phyloP scores from a whole-genome alignment of 2,329 filamentous ascomycete species.

The Alternaria infectoria region DNA sequence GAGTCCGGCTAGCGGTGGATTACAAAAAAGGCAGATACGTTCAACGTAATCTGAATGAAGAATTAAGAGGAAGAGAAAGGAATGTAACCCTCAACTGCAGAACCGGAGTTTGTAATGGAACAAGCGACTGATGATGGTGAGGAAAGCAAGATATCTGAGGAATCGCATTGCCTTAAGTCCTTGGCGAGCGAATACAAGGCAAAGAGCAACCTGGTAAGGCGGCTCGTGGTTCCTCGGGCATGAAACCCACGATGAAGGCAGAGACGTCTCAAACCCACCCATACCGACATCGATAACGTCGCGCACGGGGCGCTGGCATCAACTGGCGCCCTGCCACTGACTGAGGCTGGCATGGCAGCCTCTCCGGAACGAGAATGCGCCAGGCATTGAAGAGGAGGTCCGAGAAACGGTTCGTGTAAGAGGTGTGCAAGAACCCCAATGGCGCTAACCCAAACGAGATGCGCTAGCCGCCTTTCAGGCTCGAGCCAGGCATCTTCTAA shows the following conservation, averaged over 20 bases:
- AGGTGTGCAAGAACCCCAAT: slow-evolving; percentile 30
- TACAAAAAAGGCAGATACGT: slow-evolving; percentile 48
- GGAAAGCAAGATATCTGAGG: slow-evolving; percentile 34
- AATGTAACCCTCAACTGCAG: slow-evolving; percentile 49
- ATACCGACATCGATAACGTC: slow-evolving; percentile 33
- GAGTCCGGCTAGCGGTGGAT: slow-evolving; percentile 48
- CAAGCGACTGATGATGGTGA: slow-evolving; percentile 43
- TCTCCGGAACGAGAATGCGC: slow-evolving; percentile 26
- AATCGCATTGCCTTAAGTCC: slow-evolving; percentile 36
- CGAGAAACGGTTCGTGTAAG: slow-evolving; percentile 45
- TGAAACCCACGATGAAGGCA: slow-evolving; percentile 51
- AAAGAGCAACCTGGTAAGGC: slow-evolving; percentile 33
- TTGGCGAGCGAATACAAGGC: slow-evolving; percentile 40
- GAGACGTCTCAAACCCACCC: slow-evolving; percentile 45
- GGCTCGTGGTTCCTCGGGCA: slow-evolving; percentile 42
- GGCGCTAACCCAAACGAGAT: slow-evolving; percentile 22
- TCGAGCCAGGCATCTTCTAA: slow-evolving; percentile 14
- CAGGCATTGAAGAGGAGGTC: slow-evolving; percentile 41
- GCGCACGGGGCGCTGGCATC: slow-evolving; percentile 35
- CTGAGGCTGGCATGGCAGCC: slow-evolving; percentile 37
- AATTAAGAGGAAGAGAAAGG: slow-evolving; percentile 49
- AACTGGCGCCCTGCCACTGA: slow-evolving; percentile 31
- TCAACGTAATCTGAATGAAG: slow-evolving; percentile 49
- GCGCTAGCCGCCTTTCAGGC: slow-evolving; percentile 11
- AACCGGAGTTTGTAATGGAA: slow-evolving; percentile 32